Percentiles rank a stretch among this genome's conserved stretches.
These are phyloP conservation scores for Reticulascus tulasneorum DNA, from an alignment of 2,329 filamentous ascomycete genomes.

Conservation along the genomic window DNA sequence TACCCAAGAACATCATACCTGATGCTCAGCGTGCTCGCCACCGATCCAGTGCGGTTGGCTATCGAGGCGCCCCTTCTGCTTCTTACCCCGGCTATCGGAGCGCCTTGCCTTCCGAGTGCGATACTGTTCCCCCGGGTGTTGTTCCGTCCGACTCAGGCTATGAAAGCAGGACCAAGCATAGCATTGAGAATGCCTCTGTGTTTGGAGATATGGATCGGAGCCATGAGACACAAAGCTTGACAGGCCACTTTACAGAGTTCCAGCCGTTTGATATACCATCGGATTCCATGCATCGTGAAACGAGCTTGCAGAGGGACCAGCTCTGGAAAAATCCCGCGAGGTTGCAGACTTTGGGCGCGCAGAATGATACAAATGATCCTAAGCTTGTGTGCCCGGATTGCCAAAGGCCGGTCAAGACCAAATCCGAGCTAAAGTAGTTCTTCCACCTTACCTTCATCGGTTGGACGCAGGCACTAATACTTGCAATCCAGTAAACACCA, in stretches of 20 bases:
- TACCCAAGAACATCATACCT: slow-evolving; percentile 28
- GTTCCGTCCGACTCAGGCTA: slow-evolving; percentile 44
- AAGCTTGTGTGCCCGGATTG: slow-evolving; percentile 36
- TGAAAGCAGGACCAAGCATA: slow-evolving; percentile 36
- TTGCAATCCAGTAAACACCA: slow-evolving; percentile 63
- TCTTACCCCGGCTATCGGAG: slow-evolving; percentile 29
- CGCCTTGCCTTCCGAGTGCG: slow-evolving; percentile 33
- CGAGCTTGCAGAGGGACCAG: neutral
- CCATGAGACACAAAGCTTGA: slow-evolving; percentile 34
- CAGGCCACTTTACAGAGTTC: slow-evolving; percentile 28
- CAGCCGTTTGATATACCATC: slow-evolving; percentile 8
- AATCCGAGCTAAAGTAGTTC: slow-evolving; percentile 53
- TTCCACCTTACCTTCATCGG: neutral
- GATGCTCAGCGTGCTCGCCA: slow-evolving; percentile 25
- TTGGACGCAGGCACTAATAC: slow-evolving; percentile 15
- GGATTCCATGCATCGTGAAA: neutral
- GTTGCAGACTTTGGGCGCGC: slow-evolving; percentile 1
- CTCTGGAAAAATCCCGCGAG: neutral
- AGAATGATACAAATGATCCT: slow-evolving; percentile 9
- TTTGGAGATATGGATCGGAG: slow-evolving; percentile 37
- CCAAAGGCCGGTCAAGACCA: slow-evolving; percentile 39
- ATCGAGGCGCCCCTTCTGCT: slow-evolving; percentile 17
- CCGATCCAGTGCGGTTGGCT: slow-evolving; percentile 20
- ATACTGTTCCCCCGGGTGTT: slow-evolving; percentile 27
- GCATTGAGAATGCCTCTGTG: slow-evolving; percentile 39